These are phyloP conservation scores for Ettlia oleoabundans DNA, from an alignment of 139 green algal species.

Conservation along the genomic window DNA sequence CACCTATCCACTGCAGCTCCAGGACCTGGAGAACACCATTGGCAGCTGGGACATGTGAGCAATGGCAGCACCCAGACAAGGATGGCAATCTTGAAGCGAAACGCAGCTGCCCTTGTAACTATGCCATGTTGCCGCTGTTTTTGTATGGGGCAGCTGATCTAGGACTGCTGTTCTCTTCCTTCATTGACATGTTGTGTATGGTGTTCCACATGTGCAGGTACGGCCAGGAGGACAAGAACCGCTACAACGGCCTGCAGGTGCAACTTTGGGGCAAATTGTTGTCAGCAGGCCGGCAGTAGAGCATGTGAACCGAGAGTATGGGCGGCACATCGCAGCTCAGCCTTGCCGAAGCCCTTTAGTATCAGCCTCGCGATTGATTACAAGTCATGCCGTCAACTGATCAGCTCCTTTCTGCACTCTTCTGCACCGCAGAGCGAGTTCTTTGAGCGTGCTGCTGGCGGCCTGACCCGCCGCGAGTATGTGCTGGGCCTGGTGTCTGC, in stretches of 20 bases:
- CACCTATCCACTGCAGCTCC: background rate
- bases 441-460: constrained; percentile 87
- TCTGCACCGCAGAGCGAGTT: constrained; percentile 82
- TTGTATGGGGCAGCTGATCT: too few species aligned
- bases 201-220: constrained; percentile 56
- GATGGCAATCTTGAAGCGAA: too few species aligned
- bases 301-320: too few species aligned
- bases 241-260: constrained; percentile 82
- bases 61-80: background rate
- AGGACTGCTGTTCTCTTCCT: too few species aligned
- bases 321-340: background rate
- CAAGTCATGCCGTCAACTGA: background rate
- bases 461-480: constrained; percentile 86
- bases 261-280: too few species aligned
- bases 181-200: too few species aligned
- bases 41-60: constrained; percentile 89
- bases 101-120: too few species aligned
- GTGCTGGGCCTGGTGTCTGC: constrained; percentile 84
- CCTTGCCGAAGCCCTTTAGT: background rate
- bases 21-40: constrained; percentile 94
- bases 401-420: background rate
- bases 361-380: too few species aligned
- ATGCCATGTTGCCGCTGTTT: too few species aligned
- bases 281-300: too few species aligned
- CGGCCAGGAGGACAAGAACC: constrained; percentile 84